phyloP scores from a whole-genome alignment of 176 grass and related monocot species.

The Oryza meridionalis region DNA sequence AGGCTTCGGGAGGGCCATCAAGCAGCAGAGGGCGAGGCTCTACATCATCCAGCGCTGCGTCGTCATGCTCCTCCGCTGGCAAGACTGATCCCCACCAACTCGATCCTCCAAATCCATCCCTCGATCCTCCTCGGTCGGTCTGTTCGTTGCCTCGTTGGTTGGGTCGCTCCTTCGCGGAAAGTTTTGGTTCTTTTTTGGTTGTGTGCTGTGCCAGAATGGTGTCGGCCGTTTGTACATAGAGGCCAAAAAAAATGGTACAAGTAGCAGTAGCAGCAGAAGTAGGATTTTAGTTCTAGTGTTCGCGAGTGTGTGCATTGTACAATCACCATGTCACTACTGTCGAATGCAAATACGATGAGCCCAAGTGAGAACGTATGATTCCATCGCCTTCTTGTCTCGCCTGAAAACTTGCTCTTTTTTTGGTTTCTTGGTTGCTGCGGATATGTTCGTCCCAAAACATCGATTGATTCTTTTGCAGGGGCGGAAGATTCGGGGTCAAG shows the following conservation, averaged over 20 bases:
- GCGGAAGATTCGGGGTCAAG: not conserved
- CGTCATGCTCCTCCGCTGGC: slow-evolving; percentile 56
- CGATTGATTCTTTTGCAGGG: not conserved
- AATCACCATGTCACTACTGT: slow-evolving; percentile 33
- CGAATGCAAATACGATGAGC: slow-evolving; percentile 24
- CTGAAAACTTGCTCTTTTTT: not conserved
- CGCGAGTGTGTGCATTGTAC: slow-evolving; percentile 24
- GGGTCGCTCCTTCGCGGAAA: not conserved
- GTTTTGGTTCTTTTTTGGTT: slow-evolving; percentile 14
- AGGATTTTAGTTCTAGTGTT: slow-evolving; percentile 5
- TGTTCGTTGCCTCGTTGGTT: no score
- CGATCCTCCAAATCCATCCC: no score
- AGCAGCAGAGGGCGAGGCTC: slow-evolving; percentile 53
- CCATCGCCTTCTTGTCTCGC: not conserved
- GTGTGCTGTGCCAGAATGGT: slow-evolving; percentile 35
- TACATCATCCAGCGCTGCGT: slow-evolving; percentile 70
- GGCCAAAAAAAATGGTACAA: slow-evolving; percentile 2
- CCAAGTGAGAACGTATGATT: not conserved
- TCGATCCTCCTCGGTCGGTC: not conserved
- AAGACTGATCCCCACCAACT: slow-evolving; percentile 32
- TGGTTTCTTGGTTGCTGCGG: not conserved
- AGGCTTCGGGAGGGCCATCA: slow-evolving; percentile 40
- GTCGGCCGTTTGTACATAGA: slow-evolving; percentile 45
- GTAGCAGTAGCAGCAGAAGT: not conserved
- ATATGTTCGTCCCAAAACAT: not conserved